Evolutionary conservation across 352 stramenopile genomes (phyloP), one percentile per base, ranked within the genome.

Genomic region (Phytophthora sansomeana): DNA sequence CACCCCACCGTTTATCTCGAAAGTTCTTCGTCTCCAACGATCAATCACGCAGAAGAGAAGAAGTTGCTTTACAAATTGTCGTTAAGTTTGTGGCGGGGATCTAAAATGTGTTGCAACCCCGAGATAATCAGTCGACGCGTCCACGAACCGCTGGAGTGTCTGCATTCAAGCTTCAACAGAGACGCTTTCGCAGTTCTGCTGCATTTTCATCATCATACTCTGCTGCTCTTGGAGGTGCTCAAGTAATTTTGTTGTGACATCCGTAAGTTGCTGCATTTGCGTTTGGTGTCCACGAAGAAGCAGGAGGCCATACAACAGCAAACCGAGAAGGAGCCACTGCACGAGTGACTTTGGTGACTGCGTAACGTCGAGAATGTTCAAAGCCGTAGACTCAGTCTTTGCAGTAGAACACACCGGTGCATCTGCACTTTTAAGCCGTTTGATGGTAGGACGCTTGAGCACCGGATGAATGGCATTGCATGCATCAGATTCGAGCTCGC

Each of bases 261-360:
- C 26, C 6, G 68, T 75, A 36, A 86, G 72, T 30, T 81, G 74
- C 38, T 83, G 63, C 63, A 83, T 74, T 42, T 86, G 77, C 14
- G 48, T 49, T 14, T 83, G 72, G n/a, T 86, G 67, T n/a, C 56
- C 61, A 7, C 69, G 77, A 10, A 83, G 62, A 1, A 83, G 54
- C 43, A 83, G 9, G 16, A 80, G 48, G n/a, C 68, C 68, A 58
- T 81, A 83, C 0, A 75, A 29, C 19, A 83, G 30, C 61, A 80
- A 60, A 13, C 67, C 59, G 8, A 85, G 42, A 16, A 83, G 24
- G 1, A 83, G 16, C 66, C 69, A 78, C 58, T 72, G 68, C 42
- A 73, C 38, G 6, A 76, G 49, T 42, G 63, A 66, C 21, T 43
- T 11, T 26, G 62, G 56, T 3, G 19, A 35, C 17, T 59, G 50